Base-by-base conservation (phyloP, 1,284 basidiomycete species). In the Moniliophthora roreri region DNA sequence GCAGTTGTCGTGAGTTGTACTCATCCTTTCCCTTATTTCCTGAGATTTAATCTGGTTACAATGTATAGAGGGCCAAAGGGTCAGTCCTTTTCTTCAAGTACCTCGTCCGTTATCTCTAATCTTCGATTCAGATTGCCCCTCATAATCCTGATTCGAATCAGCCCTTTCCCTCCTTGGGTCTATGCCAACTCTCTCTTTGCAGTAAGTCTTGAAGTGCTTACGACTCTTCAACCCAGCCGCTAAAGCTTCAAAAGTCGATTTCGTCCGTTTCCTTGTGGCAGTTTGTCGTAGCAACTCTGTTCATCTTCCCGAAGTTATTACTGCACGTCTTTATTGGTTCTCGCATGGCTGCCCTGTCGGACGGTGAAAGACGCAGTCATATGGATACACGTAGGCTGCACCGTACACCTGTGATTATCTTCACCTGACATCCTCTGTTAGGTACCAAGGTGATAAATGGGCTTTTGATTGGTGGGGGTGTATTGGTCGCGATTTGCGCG, bases 111-210 rank as follows among this genome's bases (percentile, higher is more conserved):
- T n/a, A 9, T 38, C 18, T 50, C 21, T 16, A 39, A 20, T n/a
- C 11, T 41, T n/a, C 23, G 26, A 20, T 11, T 4, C 35, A 56
- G 55, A 13, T 71, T 93, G 11, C 85, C 86, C 15, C 71, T 93
- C 20, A 89, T 93, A 42, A 79, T 91, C 59, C 77, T 93, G 42
- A 86, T 93, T 59, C 82, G 91, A n/a, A 67, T 90, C 18, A 91
- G 87, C 5, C 87, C 91, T 2, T 82, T 93, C 63, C 89, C 91
- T 50, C 89, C 91, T 16, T 87, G 89, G 89, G 85, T 86, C 0
- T 93, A 91, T 63, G 82, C 87, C 13, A 93, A 91, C 59, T 74
- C 84, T 0, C 72, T 92, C 11, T 91, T 93, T 63, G 85, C 89
- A 36, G 88, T 88, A 58, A 71, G 85, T 73, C 3, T 32, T 42